Percentiles rank a stretch among this genome's conserved stretches.
These are phyloP conservation scores for Prasinococcaceae sp. DNA, from an alignment of 139 green algal species.

Conservation along the genomic window DNA sequence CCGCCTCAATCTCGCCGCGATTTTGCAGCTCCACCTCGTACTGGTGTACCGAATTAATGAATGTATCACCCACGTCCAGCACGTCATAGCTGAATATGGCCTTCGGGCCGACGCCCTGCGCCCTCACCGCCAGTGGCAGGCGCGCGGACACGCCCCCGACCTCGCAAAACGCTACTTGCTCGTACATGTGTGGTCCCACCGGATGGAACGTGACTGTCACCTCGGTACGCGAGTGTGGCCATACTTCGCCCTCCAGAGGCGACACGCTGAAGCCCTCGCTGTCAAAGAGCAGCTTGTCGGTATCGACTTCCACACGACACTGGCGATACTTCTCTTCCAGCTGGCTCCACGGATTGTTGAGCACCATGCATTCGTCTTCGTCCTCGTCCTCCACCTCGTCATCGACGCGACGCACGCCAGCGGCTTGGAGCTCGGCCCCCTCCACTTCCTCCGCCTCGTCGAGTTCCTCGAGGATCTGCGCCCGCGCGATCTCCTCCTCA, in stretches of 20 bases:
- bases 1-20: conserved; percentile 24
- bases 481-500: conserved; percentile 1
- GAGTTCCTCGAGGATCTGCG: neutral
- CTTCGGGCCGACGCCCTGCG: conserved; percentile 34
- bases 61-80: conserved; percentile 64
- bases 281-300: conserved; percentile 34
- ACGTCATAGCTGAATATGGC: conserved; percentile 56
- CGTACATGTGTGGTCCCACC: conserved; percentile 32
- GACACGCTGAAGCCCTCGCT: conserved; percentile 25
- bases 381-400: conserved; percentile 11
- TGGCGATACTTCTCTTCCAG: too few relatives aligned
- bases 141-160: too few relatives aligned
- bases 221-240: conserved; percentile 40
- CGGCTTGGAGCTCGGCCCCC: neutral
- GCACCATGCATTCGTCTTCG: neutral
- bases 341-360: neutral
- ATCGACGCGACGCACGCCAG: neutral
- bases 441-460: neutral
- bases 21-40: conserved; percentile 63
- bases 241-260: conserved; percentile 40
- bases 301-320: conserved; percentile 2
- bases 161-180: conserved; percentile 40
- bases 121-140: conserved; percentile 4
- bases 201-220: conserved; percentile 53
- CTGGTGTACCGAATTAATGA: conserved; percentile 52